Base-by-base conservation (phyloP, 768 basidiomycete species). In the Suillus spraguei region DNA sequence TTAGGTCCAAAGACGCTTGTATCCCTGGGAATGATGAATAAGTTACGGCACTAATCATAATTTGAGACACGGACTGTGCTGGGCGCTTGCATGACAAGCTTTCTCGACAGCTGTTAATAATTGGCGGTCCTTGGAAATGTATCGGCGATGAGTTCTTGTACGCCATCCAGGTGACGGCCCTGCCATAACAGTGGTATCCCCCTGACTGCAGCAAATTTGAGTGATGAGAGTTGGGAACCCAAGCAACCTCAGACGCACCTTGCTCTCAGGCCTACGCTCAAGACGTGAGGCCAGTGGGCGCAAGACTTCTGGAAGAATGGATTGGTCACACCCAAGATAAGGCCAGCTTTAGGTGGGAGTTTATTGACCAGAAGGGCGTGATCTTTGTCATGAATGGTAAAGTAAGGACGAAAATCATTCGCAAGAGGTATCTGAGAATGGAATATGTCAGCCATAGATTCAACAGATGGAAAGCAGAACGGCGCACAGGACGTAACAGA, bases 301-400 rank as follows among this genome's bases (percentile, higher is more conserved):
- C 92, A 94, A 1, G 86, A 85, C 59, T 85, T 86, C 69, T 89
- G 87, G 60, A 96, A 90, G 69, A 93, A 88, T 0, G 95, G 95
- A 69, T 96, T 97, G 1, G 95, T 97, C 10, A 94, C 91, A 10
- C 95, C 93, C 4, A 97, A 72, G 6, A 97, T 67, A 4, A 92
- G 74, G 1, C 94, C 94, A 1, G 88, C 75, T 73, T 87, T 87
- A 0, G 92, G 94, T n/a, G 88, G 85, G 36, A 91, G 85, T 65
- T 88, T 88, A 72, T 94, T 95, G 49, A 97, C 88, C 14, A 99
- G 75, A 2, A 82, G 70, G 4, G 82, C 68, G 66, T 90, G 87
- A 64, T 97, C 95, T n/a, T 83, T 83, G 70, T 98, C 97, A 72
- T 98, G 97, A 69, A 99, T 95, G 17, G 97, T 97, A 67, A 98